phyloP scores from a whole-genome alignment of 2,329 filamentous ascomycete species.

The Alternaria alternata region DNA sequence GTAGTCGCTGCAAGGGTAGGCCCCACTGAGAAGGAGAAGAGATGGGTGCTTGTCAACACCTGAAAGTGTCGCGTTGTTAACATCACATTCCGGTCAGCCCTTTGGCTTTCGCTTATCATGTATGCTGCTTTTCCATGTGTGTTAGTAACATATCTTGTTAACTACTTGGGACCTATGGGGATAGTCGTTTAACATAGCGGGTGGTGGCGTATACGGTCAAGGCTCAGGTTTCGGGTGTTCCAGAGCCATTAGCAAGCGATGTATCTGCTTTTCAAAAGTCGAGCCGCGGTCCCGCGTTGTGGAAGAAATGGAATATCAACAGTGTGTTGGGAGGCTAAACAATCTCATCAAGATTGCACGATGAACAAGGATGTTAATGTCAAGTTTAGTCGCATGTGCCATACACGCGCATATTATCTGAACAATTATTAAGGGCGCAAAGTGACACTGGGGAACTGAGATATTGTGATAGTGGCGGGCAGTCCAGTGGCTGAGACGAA shows the following conservation, averaged over 20 bases:
- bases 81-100: background rate
- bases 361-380: background rate
- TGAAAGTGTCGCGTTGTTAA: conserved; percentile 9
- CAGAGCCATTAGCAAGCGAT: conserved; percentile 1
- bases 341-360: background rate
- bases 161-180: background rate
- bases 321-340: background rate
- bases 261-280: background rate
- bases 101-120: background rate
- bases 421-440: background rate
- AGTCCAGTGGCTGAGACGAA: background rate
- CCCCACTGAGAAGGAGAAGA: conserved; percentile 69
- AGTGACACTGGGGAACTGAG: background rate
- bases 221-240: background rate
- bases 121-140: background rate
- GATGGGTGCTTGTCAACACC: conserved; percentile 59
- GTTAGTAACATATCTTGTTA: background rate
- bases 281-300: background rate
- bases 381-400: background rate
- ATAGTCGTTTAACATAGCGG: conserved; percentile 5
- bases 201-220: conserved; percentile 3
- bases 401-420: background rate
- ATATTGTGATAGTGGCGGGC: background rate
- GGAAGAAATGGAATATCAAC: background rate
- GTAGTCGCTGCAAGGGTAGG: conserved; percentile 70